Evolutionary conservation across 1,139 yeast genomes (phyloP), one percentile per base, ranked within the genome.

Genomic region (Casaregolazyma lundiana): DNA sequence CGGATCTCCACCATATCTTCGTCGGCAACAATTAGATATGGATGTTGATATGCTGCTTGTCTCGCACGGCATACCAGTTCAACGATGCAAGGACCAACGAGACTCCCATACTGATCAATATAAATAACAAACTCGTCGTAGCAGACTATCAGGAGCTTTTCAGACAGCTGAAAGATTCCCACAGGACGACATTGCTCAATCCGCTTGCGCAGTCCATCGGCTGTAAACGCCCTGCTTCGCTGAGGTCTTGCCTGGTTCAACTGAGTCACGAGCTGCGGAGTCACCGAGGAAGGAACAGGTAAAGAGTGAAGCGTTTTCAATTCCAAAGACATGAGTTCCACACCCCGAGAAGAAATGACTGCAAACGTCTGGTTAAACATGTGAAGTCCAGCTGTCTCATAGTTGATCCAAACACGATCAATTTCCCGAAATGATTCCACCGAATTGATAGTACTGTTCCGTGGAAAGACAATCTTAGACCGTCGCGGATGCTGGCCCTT

Each of bases 121-220:
- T 81, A 82, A 2, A 88, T 69, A 2, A 88, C 92, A 60, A 84
- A 80, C 49, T 82, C 82, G 50, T 77, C 84, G 65, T 85, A 88
- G 35, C 85, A 84, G 44, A 86, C 66, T 6, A 87, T 62, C 48
- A 81, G 78, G 44, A 76, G 78, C 35, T 76, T 72, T 38, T 78
- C 78, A 17, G 73, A 63, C 45, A 80, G 71, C 58, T 81, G 74
- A 65, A 77, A 80, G 78, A 85, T 72, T 38, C 84, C 79, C 67
- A 81, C 61, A 39, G 95, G 84, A 52, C 73, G 67, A 50, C 58
- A 49, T 6, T 44, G 39, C 32, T 62, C 65, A 7, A 62, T 46
- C 15, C 57, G 52, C 38, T 58, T 57, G 45, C 53, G 54, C 38
- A 62, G 47, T 15, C 47, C 45, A 9, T 59, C 62, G 1, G 53